These are phyloP conservation scores for Nidularia pulvinata DNA, from an alignment of 768 basidiomycete species.

Conservation along the genomic window DNA sequence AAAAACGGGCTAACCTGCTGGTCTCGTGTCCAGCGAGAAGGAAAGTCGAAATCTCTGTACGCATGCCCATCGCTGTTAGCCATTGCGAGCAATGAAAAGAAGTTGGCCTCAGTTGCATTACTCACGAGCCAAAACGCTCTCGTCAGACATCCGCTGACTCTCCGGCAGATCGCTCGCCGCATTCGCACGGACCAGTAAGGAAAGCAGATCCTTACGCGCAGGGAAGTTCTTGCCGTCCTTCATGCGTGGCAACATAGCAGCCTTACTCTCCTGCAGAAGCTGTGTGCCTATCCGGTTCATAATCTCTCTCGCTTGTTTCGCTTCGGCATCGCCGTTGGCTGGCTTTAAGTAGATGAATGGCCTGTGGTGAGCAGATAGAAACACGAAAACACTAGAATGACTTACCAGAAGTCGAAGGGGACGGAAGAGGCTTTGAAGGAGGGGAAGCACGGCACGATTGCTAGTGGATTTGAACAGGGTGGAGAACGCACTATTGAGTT, in stretches of 20 bases:
- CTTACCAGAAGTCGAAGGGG: slow-evolving; percentile 33
- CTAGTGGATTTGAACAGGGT: slow-evolving; percentile 46
- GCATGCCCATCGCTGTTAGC: too few relatives aligned
- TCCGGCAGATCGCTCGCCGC: slow-evolving; percentile 58
- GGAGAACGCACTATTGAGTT: slow-evolving; percentile 53
- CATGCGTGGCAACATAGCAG: slow-evolving; percentile 20
- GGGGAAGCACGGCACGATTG: too few relatives aligned
- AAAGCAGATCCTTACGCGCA: slow-evolving; percentile 56
- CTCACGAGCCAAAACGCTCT: slow-evolving; percentile 59
- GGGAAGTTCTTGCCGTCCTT: slow-evolving; percentile 23
- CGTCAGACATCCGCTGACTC: slow-evolving; percentile 55
- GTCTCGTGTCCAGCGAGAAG: slow-evolving; percentile 62
- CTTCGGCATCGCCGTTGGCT: slow-evolving; percentile 20
- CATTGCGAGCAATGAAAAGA: too few relatives aligned
- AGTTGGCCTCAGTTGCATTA: too few relatives aligned
- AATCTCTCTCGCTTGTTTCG: slow-evolving; percentile 27
- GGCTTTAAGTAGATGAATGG: slow-evolving; percentile 19
- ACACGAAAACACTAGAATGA: slow-evolving; percentile 24
- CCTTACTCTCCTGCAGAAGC: slow-evolving; percentile 50
- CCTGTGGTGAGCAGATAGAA: background rate
- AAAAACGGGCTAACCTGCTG: too few relatives aligned
- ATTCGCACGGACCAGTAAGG: slow-evolving; percentile 63
- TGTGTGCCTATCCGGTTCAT: slow-evolving; percentile 52
- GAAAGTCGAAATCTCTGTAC: slow-evolving; percentile 60
- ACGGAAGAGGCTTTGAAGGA: too few relatives aligned